Evolutionary conservation across 2,329 filamentous ascomycete species (phyloP).

Genomic region (Pseudogymnoascus sp.): DNA sequence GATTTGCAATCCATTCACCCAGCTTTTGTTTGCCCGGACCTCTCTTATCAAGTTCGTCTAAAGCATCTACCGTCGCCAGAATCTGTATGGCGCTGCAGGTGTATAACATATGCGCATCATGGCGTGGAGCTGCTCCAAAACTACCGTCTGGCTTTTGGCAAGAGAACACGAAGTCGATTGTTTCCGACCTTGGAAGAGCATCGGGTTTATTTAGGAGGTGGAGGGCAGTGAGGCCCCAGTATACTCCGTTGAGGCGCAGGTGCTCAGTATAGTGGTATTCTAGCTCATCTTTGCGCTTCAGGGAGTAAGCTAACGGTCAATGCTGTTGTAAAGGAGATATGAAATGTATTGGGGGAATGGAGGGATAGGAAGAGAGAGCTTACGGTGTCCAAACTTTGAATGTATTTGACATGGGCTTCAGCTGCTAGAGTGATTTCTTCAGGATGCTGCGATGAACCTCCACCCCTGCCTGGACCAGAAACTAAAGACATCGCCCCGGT

Average conservation of each 20-base stretch:
- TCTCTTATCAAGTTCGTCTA: conserved; percentile 69
- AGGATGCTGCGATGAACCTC: conserved; percentile 17
- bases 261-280: conserved; percentile 99
- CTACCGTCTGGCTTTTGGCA: conserved; percentile 84
- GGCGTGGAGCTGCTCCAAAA: conserved; percentile 86
- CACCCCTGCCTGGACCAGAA: conserved; percentile 25
- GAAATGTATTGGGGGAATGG: conserved; percentile 14
- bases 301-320: conserved; percentile 28
- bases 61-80: conserved; percentile 73
- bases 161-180: conserved; percentile 90
- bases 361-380: conserved; percentile 29
- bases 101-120: conserved; percentile 93
- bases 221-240: conserved; percentile 88
- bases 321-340: neutral
- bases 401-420: conserved; percentile 72
- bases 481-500: conserved; percentile 24
- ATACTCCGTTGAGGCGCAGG: conserved; percentile 86
- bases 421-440: conserved; percentile 27
- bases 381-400: conserved; percentile 83
- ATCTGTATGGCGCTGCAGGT: conserved; percentile 95
- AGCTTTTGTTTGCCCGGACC: conserved; percentile 53
- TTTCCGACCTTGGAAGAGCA: conserved; percentile 68
- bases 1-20: conserved; percentile 69
- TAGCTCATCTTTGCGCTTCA: conserved; percentile 77
- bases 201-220: conserved; percentile 76